These are phyloP conservation scores for barley (Hordeum vulgare) DNA, from an alignment of 176 grass and related monocot species.

Conservation along the genomic window MorexV3_pseudomolecules_assembly NC_058520.1:141882358-141882857, in stretches of 20 bases:
- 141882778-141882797: not conserved
- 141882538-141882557: too few relatives aligned
- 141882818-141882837: conserved; percentile 39
- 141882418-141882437: conserved; percentile 81
- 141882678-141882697: conserved; percentile 84
- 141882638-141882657: conserved; percentile 88
- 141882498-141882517: not conserved
- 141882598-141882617: conserved; percentile 55
- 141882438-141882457: conserved; percentile 67
- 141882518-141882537: too few relatives aligned
- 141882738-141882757: conserved; percentile 90
- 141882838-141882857: conserved; percentile 73
- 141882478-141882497: not conserved
- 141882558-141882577: not conserved
- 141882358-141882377: not conserved
- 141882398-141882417: conserved; percentile 75
- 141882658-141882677: conserved; percentile 84
- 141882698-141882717: conserved; percentile 63
- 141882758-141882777: not conserved
- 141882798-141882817: conserved; percentile 33
- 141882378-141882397: conserved; percentile 42
- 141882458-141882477: conserved; percentile 73
- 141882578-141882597: not conserved
- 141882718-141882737: conserved; percentile 88
- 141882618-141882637: conserved; percentile 38